Evolutionary conservation across 2,329 filamentous ascomycete species (phyloP), one percentile per base, ranked within the genome.

Genomic region (Aspergillus aculeatinus): DNA sequence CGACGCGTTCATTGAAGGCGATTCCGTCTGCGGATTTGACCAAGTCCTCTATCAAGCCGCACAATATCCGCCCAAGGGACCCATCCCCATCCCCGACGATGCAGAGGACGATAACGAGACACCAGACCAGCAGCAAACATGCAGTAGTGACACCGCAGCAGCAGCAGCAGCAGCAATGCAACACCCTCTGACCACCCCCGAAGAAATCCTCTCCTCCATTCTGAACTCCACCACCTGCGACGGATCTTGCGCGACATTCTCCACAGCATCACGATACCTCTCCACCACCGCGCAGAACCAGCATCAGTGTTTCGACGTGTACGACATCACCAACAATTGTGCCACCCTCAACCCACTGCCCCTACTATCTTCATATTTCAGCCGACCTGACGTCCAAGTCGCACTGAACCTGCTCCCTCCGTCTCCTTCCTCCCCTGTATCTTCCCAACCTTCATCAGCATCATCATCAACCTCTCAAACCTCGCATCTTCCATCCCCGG

Each of bases 271-370:
- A 33, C 67, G 74, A 29, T 27, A 25, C 39, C 51, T 74, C 74
- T 56, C 42, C 5, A 64, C 65, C 12, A 49, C 53, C 23, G 51
- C 57, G 6, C 60, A 61, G 3, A 51, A 59, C 9, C 58, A 62
- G 23, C 58, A 65, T 19, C 50, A 55, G 4, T 76, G 73, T 56
- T 76, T 71, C 62, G 72, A 71, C 44, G 49, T 73, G 42, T 76
- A 77, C 51, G 73, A 76, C 33, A 72, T 76, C 51, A 64, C 60
- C 12, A 68, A 73, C 23, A 63, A 70, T 56, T 77, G 75, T 66
- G 64, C 57, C 29, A 69, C 68, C 6, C 44, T 70, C 42, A 61
- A 70, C 48, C 62, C 66, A 2, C 58, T 70, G 7, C 57, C 59
- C 5, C 49, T 72, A 1, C 52, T 74, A 16, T 65, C 62, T n/a